Percentiles rank a stretch among this genome's conserved stretches.
Conservation (phyloP, 148 eudicot species). For the Talinum fruticosum region DNA sequence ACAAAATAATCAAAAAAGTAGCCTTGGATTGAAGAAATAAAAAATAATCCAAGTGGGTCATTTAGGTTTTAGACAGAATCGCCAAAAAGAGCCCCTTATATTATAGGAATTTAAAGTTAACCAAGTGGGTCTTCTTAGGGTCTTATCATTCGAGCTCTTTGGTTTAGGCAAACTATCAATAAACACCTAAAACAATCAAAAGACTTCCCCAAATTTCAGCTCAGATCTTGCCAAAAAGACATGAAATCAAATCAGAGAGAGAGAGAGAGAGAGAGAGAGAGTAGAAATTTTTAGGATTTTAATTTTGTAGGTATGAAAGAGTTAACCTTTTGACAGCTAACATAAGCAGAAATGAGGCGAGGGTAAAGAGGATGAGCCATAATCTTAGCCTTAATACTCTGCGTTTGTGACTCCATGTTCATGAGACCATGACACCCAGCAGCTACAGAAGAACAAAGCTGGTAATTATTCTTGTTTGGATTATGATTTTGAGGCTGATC, state of each 20-base stretch:
- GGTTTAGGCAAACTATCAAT: no score
- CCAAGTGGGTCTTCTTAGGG: no score
- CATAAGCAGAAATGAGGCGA: conserved; percentile 73
- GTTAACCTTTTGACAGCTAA: conserved; percentile 72
- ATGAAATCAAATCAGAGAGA: neutral
- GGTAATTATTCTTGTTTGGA: conserved; percentile 11
- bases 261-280: neutral
- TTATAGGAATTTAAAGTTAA: no score
- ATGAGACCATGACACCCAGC: conserved; percentile 29
- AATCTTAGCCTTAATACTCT: conserved; percentile 65
- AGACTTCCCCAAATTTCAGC: neutral
- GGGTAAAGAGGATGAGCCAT: conserved; percentile 91
- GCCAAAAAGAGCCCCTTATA: no score
- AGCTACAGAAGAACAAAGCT: conserved; percentile 18
- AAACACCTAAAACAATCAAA: no score
- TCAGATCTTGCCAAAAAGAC: conserved; percentile 17
- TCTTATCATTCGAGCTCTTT: no score
- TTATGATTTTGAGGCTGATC: conserved; percentile 28
- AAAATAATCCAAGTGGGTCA: neutral
- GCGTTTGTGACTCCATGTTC: conserved; percentile 28
- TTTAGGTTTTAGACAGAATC: neutral
- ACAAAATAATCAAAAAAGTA: neutral
- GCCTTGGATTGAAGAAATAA: neutral
- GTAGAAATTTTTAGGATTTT: neutral
- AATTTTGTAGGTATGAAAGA: neutral